phyloP scores from a whole-genome alignment of 2,329 filamentous ascomycete species.

The Trichophyton simii region DNA sequence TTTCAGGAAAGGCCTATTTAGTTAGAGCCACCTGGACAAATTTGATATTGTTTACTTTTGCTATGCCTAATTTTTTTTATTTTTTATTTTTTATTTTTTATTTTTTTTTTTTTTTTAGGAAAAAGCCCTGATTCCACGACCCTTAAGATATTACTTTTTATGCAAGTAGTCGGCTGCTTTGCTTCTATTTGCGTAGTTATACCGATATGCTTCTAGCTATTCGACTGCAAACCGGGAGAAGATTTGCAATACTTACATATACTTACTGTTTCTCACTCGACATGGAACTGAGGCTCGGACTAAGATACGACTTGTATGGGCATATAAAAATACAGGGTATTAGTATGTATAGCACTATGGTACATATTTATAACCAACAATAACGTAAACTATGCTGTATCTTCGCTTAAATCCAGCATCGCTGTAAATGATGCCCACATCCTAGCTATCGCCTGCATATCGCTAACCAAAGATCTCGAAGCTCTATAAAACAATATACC shows the following conservation, averaged over 20 bases:
- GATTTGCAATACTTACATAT: background rate
- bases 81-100: background rate
- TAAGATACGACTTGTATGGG: background rate
- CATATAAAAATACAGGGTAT: background rate
- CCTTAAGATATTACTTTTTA: background rate
- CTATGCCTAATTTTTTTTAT: background rate
- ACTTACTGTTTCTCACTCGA: background rate
- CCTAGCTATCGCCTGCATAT: background rate
- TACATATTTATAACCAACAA: background rate
- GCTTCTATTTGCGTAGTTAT: background rate
- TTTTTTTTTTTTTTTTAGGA: background rate
- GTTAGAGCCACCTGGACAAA: background rate
- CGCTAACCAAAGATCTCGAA: background rate
- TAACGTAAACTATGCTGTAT: background rate
- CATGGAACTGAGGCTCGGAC: background rate
- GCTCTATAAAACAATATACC: background rate
- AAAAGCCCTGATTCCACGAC: background rate
- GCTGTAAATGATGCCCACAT: background rate
- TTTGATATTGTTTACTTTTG: background rate
- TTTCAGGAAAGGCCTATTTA: background rate
- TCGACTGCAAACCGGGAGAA: background rate
- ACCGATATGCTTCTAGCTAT: background rate
- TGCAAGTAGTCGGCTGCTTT: background rate
- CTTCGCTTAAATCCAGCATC: background rate
- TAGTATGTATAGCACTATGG: background rate